Percentiles rank a stretch among this genome's conserved stretches.
phyloP scores from a whole-genome alignment of 306 rosid species.

The Quercus dentata region DNA sequence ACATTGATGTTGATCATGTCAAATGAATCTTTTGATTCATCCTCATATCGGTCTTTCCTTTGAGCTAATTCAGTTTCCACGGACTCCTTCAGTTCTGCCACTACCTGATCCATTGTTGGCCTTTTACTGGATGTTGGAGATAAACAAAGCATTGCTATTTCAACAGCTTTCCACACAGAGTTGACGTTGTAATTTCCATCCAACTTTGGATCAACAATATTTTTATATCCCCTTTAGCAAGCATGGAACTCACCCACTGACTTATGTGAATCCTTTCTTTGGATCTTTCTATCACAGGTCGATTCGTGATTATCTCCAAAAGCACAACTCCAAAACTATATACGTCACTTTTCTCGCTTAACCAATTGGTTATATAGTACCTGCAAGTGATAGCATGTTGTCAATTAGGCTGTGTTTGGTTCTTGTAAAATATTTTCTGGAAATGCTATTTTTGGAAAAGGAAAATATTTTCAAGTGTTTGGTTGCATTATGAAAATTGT shows the following conservation, averaged over 20 bases:
- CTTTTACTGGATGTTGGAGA: neutral
- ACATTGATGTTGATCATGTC: neutral
- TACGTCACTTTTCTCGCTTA: slow-evolving; percentile 13
- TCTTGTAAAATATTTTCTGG: too few relatives aligned
- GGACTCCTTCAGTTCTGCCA: slow-evolving; percentile 10
- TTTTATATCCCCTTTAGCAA: slow-evolving; percentile 6
- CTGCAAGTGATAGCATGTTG: neutral
- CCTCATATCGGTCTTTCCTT: neutral
- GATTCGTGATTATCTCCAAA: slow-evolving; percentile 8
- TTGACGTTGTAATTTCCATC: neutral
- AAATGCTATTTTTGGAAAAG: too few relatives aligned
- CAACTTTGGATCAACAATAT: neutral
- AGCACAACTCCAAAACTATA: slow-evolving; percentile 22
- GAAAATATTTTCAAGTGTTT: too few relatives aligned
- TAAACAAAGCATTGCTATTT: slow-evolving; percentile 15
- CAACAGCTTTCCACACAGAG: slow-evolving; percentile 13
- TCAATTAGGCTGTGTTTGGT: too few relatives aligned
- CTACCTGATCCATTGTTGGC: slow-evolving; percentile 18
- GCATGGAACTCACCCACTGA: neutral
- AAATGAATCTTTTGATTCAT: neutral
- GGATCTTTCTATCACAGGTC: neutral
- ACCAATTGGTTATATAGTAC: neutral
- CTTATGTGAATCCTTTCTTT: neutral
- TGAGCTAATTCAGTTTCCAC: neutral
- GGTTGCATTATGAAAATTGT: too few relatives aligned